Evolutionary conservation across 257 asterid species (phyloP), one percentile per base, ranked within the genome.

Genomic region (Haberlea rhodopensis): DNA sequence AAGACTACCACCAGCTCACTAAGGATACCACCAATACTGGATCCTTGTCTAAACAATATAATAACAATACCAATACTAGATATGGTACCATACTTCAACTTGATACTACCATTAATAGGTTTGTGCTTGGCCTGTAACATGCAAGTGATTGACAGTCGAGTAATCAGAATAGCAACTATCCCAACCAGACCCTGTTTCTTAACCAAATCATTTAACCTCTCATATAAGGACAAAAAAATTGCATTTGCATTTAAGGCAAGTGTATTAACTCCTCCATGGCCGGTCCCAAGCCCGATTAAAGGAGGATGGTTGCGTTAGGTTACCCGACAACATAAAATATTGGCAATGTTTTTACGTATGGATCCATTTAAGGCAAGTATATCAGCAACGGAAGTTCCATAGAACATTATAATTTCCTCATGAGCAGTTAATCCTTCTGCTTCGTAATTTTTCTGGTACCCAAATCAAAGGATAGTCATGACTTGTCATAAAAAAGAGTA

Each of bases 321-420:
- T n/a, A n/a, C n/a, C n/a, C n/a, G n/a, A n/a, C n/a, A n/a, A n/a
- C n/a, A n/a, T n/a, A n/a, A n/a, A n/a, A n/a, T n/a, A n/a, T n/a
- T n/a, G n/a, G n/a, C n/a, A n/a, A n/a, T n/a, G n/a, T n/a, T n/a
- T n/a, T n/a, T n/a, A n/a, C n/a, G n/a, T n/a, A n/a, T n/a, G n/a
- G n/a, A n/a, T n/a, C n/a, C 32, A 59, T 49, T 43, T 37, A 49
- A 49, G 62, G 43, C 21, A 51, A 60, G 6, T 27, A 55, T n/a
- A 49, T 32, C 48, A 37, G 46, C 16, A 11, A 32, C 0, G 3
- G 43, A 32, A 1, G 46, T 37, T 37, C 11, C 46, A 37, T 37
- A n/a, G 46, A 37, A 37, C 46, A 37, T 5, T 37, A 37, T n/a
- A 29, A 32, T 49, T 51, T 64, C 49, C 16, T 13, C 53, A 63